Conservation (phyloP, 2,329 filamentous ascomycete species). For the Penicillium glabrum region DNA sequence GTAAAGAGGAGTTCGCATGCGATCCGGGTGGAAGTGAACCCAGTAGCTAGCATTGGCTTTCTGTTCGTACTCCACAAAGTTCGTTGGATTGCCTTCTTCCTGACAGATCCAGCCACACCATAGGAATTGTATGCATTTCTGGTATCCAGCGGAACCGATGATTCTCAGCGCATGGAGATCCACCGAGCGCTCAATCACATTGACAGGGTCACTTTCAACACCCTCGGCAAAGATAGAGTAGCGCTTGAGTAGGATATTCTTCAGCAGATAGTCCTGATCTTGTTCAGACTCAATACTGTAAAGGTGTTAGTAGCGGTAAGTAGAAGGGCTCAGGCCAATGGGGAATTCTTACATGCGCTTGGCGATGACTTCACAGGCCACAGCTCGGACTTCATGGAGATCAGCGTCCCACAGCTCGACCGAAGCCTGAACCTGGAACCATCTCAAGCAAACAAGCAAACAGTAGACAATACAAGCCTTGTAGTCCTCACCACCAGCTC, state of each 20-base stretch:
- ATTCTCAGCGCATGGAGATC: constrained; percentile 86
- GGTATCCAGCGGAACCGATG: constrained; percentile 90
- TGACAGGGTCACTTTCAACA: constrained; percentile 71
- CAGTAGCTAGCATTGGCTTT: constrained; percentile 77
- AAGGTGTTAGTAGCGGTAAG: neutral
- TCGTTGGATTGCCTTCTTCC: constrained; percentile 84
- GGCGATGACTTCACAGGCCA: constrained; percentile 87
- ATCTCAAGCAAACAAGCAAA: constrained; percentile 70
- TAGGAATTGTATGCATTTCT: constrained; percentile 89
- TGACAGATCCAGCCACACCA: constrained; percentile 98
- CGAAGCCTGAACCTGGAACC: constrained; percentile 76
- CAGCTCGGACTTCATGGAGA: constrained; percentile 73
- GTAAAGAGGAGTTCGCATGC: constrained; percentile 88
- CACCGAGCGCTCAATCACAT: constrained; percentile 90
- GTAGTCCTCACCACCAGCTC: constrained; percentile 75
- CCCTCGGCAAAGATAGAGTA: constrained; percentile 79
- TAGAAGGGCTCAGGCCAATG: neutral
- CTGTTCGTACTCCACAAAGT: constrained; percentile 82
- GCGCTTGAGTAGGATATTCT: constrained; percentile 78
- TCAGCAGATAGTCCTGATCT: constrained; percentile 73
- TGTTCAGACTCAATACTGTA: constrained; percentile 80
- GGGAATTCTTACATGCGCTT: constrained; percentile 60
- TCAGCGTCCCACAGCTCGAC: constrained; percentile 91
- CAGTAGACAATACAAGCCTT: constrained; percentile 80
- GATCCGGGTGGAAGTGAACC: constrained; percentile 85